These are phyloP conservation scores for Cinnamomum chago DNA, from an alignment of 164 flowering plant genomes.

Conservation along the genomic window DNA sequence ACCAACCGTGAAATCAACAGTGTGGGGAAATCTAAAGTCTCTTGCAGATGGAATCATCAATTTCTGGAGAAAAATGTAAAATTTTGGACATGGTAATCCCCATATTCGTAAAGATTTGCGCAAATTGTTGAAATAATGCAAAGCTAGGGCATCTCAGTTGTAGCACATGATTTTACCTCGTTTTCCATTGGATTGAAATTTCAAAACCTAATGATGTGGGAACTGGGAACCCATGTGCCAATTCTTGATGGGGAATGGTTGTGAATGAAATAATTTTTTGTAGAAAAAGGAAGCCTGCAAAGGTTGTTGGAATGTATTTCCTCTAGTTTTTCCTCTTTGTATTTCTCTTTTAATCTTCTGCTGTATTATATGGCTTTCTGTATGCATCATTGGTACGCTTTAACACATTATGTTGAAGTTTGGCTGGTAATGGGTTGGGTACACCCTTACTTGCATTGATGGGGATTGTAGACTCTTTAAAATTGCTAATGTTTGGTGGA, in stretches of 20 bases:
- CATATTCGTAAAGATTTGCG: background rate
- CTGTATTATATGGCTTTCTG: too few relatives aligned
- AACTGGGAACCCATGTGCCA: background rate
- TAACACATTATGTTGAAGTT: too few relatives aligned
- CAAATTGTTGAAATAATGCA: background rate
- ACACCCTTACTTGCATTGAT: too few relatives aligned
- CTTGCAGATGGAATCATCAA: conserved; percentile 42
- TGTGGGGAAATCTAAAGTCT: conserved; percentile 48
- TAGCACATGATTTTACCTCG: background rate
- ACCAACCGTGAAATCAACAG: conserved; percentile 17
- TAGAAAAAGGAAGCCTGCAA: background rate
- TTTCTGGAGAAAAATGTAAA: conserved; percentile 38
- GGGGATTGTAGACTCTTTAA: too few relatives aligned
- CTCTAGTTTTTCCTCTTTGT: background rate
- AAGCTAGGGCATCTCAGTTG: background rate
- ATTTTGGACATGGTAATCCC: conserved; percentile 17
- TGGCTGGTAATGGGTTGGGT: too few relatives aligned
- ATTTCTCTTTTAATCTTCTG: background rate
- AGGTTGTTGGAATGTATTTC: background rate
- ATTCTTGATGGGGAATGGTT: background rate
- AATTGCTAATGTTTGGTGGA: too few relatives aligned
- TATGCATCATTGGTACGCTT: too few relatives aligned
- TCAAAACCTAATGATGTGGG: background rate
- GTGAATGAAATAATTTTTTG: conserved; percentile 1
- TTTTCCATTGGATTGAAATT: background rate